Base-by-base conservation (phyloP, 1,284 basidiomycete species). In the Hypsizygus ulmarius region DNA sequence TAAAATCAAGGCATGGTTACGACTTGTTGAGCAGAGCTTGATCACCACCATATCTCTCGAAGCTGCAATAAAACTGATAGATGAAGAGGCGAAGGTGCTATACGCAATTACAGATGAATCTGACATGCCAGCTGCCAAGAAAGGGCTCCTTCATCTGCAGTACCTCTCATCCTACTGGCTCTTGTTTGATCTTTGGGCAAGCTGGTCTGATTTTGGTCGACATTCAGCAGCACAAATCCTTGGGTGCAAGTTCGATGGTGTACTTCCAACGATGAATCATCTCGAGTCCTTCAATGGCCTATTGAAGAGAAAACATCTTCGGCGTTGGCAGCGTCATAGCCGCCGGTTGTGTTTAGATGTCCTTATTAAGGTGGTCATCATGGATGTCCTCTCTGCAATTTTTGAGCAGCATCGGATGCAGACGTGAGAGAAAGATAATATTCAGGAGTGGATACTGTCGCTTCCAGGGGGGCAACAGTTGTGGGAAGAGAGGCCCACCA, bases 241-340 rank as follows among this genome's bases (percentile, higher is more conserved):
- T 5, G 41, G 46, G 0, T 18, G 53, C 25, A 41, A 48, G 3
- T 39, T 69, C 12, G 60, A 66, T 2, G 57, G 53, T 8, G 58
- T 72, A 5, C 42, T 70, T 15, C 58, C 66, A 0, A 72, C 70
- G 1, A 72, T 69, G 27, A 73, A 72, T 40, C 68, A 71, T 47
- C 62, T 72, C 0, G 68, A 73, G 46, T 64, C 67, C 0, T 71
- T 73, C 54, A 73, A 73, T 42, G 55, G 61, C 5, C 45, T 64
- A 3, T 52, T 72, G 2, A 72, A 73, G 51, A 34, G 52, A 8
- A 65, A 61, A 32, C 33, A 69, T 41, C 27, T 71, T 2, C 53
- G 34, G 0, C 50, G 53, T 15, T 62, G 54, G 55, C 61, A 64
- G 34, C 59, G 57, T 25, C 58, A 53, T 9, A 63, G 68, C 1